phyloP scores from a whole-genome alignment of 192 early-diverging fungal genomes.

The Backusella australiensis region DNA sequence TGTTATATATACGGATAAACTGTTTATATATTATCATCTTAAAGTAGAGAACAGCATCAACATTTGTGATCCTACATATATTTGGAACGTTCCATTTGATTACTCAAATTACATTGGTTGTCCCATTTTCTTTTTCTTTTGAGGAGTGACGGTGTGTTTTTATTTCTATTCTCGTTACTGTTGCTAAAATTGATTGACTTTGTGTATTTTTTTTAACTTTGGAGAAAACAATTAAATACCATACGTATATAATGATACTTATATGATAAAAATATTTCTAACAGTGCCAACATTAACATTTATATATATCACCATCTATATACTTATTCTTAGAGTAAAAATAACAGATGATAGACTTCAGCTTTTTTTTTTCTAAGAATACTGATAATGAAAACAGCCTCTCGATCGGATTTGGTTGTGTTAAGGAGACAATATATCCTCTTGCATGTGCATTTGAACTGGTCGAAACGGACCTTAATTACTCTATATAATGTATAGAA shows the following conservation, averaged over 20 bases:
- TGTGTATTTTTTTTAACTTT: not conserved
- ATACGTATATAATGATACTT: not conserved
- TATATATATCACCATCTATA: not conserved
- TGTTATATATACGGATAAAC: not conserved
- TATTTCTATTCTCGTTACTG: not conserved
- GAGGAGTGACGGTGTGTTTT: not conserved
- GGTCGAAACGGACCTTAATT: conserved; percentile 2
- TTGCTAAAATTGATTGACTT: not conserved
- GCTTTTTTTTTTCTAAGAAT: not conserved
- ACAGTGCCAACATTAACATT: not conserved
- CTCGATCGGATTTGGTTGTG: not conserved
- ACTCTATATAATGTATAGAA: not conserved
- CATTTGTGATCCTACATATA: not conserved
- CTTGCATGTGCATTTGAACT: not conserved
- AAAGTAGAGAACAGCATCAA: not conserved
- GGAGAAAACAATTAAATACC: not conserved
- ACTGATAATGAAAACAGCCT: not conserved
- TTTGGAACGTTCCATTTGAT: not conserved
- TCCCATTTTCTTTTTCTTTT: not conserved
- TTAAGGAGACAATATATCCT: not conserved
- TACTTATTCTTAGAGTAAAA: not conserved
- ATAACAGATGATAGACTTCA: too few species aligned
- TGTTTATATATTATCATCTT: not conserved
- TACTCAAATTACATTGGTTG: not conserved
- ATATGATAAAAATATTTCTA: not conserved